phyloP scores from a whole-genome alignment of 139 green algal species.

The Tetratostichococcus sp. region DNA sequence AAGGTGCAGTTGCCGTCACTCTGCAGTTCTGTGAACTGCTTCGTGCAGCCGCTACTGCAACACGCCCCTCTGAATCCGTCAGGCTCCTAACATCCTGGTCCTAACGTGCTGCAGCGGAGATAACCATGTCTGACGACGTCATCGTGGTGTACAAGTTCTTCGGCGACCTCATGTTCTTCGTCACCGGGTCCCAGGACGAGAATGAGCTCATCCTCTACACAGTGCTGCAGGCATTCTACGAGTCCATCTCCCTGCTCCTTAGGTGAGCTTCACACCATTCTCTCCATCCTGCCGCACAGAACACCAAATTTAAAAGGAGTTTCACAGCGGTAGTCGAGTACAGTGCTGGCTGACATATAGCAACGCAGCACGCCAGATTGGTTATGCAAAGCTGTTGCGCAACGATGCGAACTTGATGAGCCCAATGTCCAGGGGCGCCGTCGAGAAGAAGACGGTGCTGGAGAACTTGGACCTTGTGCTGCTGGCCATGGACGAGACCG shows the following conservation, averaged over 20 bases:
- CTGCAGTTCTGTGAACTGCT: constrained; percentile 7
- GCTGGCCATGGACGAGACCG: constrained; percentile 92
- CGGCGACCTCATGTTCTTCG: constrained; percentile 96
- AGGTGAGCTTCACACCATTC: constrained; percentile 24
- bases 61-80: no score
- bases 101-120: constrained; percentile 73
- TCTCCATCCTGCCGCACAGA: no score
- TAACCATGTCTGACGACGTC: constrained; percentile 95
- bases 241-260: constrained; percentile 78
- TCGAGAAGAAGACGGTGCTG: constrained; percentile 98
- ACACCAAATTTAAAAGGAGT: no score
- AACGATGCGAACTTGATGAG: no score
- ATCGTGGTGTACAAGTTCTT: constrained; percentile 96
- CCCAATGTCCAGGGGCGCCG: constrained; percentile 82
- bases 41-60: no score
- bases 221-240: constrained; percentile 86
- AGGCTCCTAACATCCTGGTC: neutral
- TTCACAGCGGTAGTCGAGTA: no score
- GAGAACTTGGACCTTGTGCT: constrained; percentile 98
- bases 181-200: constrained; percentile 85
- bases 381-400: no score
- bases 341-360: no score
- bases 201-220: constrained; percentile 93
- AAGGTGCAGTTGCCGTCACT: no score
- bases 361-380: no score